Evolutionary conservation across 352 stramenopile species (phyloP).

Genomic region (Phytophthora nicotianae): DNA sequence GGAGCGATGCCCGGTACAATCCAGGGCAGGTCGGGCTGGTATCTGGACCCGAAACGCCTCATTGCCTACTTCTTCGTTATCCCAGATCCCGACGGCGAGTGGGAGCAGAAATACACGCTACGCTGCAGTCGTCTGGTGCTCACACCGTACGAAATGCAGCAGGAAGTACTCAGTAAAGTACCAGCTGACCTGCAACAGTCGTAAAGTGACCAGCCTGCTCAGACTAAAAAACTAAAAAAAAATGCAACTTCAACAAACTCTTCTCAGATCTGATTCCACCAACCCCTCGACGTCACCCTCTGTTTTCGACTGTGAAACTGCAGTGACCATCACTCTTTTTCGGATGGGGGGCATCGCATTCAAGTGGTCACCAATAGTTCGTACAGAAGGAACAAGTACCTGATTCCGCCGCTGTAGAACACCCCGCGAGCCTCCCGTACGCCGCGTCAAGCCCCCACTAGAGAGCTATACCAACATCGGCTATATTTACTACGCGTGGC

Average conservation of each 20-base stretch:
- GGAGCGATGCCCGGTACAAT: slow-evolving; percentile 72
- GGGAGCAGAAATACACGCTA: slow-evolving; percentile 64
- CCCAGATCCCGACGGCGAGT: slow-evolving; percentile 53
- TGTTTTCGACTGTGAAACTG: slow-evolving; percentile 20
- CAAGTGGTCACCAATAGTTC: slow-evolving; percentile 9
- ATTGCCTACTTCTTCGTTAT: slow-evolving; percentile 83
- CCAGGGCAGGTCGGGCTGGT: slow-evolving; percentile 73
- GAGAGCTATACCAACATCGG: neutral
- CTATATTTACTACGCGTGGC: neutral
- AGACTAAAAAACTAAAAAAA: too few relatives aligned
- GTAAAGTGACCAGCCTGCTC: slow-evolving; percentile 1
- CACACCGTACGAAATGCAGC: slow-evolving; percentile 67
- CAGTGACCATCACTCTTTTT: slow-evolving; percentile 11
- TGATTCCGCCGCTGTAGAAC: slow-evolving; percentile 14
- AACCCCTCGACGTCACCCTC: slow-evolving; percentile 16
- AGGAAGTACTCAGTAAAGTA: slow-evolving; percentile 51
- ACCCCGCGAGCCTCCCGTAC: neutral
- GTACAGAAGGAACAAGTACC: slow-evolving; percentile 15
- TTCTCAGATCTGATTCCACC: slow-evolving; percentile 27
- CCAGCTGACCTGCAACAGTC: slow-evolving; percentile 2
- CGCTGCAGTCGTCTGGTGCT: slow-evolving; percentile 65
- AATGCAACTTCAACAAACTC: slow-evolving; percentile 26
- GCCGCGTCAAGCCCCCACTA: neutral
- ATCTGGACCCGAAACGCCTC: slow-evolving; percentile 75
- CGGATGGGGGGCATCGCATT: slow-evolving; percentile 5